Base-by-base conservation (phyloP, 2,329 filamentous ascomycete genomes). In the Metarhizium album region DNA sequence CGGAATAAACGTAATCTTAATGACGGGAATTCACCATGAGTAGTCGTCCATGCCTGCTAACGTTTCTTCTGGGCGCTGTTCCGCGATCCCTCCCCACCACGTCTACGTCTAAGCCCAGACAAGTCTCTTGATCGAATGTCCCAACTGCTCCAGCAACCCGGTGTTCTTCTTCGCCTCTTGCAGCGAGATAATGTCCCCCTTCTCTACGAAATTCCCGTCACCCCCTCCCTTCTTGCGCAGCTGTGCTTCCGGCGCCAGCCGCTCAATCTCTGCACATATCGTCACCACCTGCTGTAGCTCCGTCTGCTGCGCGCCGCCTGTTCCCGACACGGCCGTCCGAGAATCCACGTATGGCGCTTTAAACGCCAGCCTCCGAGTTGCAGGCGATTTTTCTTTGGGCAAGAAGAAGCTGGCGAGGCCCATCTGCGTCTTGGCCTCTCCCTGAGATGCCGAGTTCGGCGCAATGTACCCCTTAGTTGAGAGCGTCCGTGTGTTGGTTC, bases 101-200 rank as follows among this genome's bases (percentile, higher is more conserved):
- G 5, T 4, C 48, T 20, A 29, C 42, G 49, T 55, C 38, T 61
- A 77, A 46, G 78, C 79, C 93, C 93, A 97, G 13, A 98, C 90
- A 64, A 97, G 70, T 73, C 88, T 95, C 79, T 95, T 96, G 60
- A 97, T 76, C 53, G 85, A 86, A 72, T 97, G 90, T 2, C 90
- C 88, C 61, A 94, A 69, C 64, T 91, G 84, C 68, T 96, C 91
- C 48, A 97, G 66, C 59, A 94, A 75, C 0, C 90, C 87, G 0
- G 91, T 96, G 54, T 84, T 90, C 72, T 80, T 86, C 75, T 81
- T 91, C 51, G 93, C 93, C 62, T 96, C 90, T 2, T 81, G 82
- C 49, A 95, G 66, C 23, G 83, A 87, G 48, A 98, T 88, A 48
- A 98, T 87, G 59, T 91, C 86, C 0, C 72, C 75, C 54, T 70